Evolutionary conservation across 495 filamentous ascomycete species (phyloP), one percentile per base, ranked within the genome.

Genomic region (Penicillium taxi): DNA sequence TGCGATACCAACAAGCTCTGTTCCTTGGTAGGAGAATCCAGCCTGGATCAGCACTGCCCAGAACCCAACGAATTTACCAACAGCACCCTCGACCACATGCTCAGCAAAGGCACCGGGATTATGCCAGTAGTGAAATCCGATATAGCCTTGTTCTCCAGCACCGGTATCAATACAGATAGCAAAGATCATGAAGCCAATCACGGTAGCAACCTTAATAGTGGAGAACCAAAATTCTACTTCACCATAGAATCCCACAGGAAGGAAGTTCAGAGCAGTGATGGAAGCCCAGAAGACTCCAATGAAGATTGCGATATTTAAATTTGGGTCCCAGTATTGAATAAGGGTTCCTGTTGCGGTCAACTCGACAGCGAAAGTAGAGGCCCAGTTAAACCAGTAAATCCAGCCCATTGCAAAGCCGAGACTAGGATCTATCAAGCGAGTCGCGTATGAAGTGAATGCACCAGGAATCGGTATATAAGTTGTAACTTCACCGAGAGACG

Each of bases 401-500:
- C 80, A 85, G 14, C 78, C 80, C 42, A 84, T 73, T 9, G 80
- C 73, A 45, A 85, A 84, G 27, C 81, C 80, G 33, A 86, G 57
- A 37, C 77, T 75, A 29, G 70, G 66, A 42, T 84, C 78, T 35
- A 79, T 70, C 35, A 81, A 83, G 28, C 80, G 68, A 14, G 77
- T 68, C 28, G 76, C 77, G 56, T 80, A 85, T 27, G 79, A 65
- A 9, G 80, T 77, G 45, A 84, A 81, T 13, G 78, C 73, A 34
- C 82, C 81, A 6, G 80, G 71, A 12, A 83, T 71, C 14, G 82
- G 82, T 14, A 84, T 68, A 46, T 70, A 84, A 9, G 80, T 78
- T 9, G 78, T 72, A 74, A 85, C 80, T 53, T 85, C 81, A 22
- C 79, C 78, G n/a, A 62, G 49, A 8, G 51, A 53, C 23, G 57